These are phyloP conservation scores for Candida yuanshanica DNA, from an alignment of 805 yeast genomes.

Conservation along the genomic window DNA sequence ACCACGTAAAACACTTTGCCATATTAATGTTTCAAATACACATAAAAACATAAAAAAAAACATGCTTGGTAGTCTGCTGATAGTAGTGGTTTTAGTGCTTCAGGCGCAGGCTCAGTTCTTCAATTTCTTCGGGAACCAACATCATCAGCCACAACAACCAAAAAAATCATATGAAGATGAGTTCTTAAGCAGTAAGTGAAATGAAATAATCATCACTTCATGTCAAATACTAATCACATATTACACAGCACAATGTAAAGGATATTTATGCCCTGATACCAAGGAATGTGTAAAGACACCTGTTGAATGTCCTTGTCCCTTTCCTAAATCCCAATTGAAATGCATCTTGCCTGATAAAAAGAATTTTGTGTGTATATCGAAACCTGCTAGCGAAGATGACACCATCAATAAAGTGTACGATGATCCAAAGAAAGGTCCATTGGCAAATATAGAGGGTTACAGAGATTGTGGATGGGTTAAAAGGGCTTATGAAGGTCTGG, in stretches of 20 bases:
- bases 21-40: too few relatives aligned
- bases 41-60: background rate
- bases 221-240: background rate
- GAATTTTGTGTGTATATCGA: slow-evolving; percentile 75
- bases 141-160: slow-evolving; percentile 32
- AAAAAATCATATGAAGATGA: slow-evolving; percentile 29
- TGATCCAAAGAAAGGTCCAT: slow-evolving; percentile 45
- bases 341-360: slow-evolving; percentile 68
- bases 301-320: slow-evolving; percentile 84
- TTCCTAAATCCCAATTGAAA: slow-evolving; percentile 76
- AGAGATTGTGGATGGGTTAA: slow-evolving; percentile 86
- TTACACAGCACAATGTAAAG: slow-evolving; percentile 42
- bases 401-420: slow-evolving; percentile 30
- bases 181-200: slow-evolving; percentile 24
- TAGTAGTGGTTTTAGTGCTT: slow-evolving; percentile 6
- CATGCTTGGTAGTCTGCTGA: background rate
- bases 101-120: slow-evolving; percentile 33
- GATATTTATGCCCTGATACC: slow-evolving; percentile 80
- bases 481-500: slow-evolving; percentile 59
- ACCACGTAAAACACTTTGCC: too few relatives aligned
- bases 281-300: slow-evolving; percentile 66
- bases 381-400: slow-evolving; percentile 51
- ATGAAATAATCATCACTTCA: background rate
- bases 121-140: slow-evolving; percentile 37
- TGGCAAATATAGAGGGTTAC: slow-evolving; percentile 38